These are phyloP conservation scores for Saraca asoca DNA, from an alignment of 331 rosid genomes.

Conservation along the genomic window DNA sequence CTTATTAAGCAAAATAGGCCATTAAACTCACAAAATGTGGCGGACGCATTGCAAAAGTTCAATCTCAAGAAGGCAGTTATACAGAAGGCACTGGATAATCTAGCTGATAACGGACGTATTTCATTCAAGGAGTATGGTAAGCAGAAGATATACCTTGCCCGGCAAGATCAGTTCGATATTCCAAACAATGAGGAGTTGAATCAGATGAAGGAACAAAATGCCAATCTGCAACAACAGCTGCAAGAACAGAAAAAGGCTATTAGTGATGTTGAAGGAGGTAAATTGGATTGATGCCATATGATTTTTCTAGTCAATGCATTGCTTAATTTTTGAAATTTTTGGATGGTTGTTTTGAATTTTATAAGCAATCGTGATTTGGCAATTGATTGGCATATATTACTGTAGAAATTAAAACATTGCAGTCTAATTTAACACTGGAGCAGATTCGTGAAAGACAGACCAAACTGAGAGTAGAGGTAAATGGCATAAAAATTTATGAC, in stretches of 20 bases:
- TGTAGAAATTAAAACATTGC: constrained; percentile 75
- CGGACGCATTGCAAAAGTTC: constrained; percentile 85
- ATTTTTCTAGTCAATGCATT: background rate
- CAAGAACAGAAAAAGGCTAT: constrained; percentile 53
- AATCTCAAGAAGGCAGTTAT: constrained; percentile 78
- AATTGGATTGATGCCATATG: background rate
- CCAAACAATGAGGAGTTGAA: constrained; percentile 75
- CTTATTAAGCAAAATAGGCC: constrained; percentile 82
- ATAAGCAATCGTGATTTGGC: constrained; percentile 15
- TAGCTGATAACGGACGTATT: constrained; percentile 66
- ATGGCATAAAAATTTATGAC: constrained; percentile 25
- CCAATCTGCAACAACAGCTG: constrained; percentile 29
- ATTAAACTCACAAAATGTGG: constrained; percentile 77
- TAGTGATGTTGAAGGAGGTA: constrained; percentile 80
- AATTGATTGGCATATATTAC: constrained; percentile 23
- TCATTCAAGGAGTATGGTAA: constrained; percentile 94
- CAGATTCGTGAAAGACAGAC: constrained; percentile 66
- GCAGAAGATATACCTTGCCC: constrained; percentile 93
- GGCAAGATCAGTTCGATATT: constrained; percentile 82
- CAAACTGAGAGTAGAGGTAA: constrained; percentile 70
- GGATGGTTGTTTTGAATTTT: constrained; percentile 4
- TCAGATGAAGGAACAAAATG: constrained; percentile 82
- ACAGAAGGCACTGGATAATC: constrained; percentile 80
- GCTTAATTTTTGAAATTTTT: background rate
- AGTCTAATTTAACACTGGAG: constrained; percentile 80